Evolutionary conservation across 768 basidiomycete genomes (phyloP).

Genomic region (Cystoderma amianthinum): DNA sequence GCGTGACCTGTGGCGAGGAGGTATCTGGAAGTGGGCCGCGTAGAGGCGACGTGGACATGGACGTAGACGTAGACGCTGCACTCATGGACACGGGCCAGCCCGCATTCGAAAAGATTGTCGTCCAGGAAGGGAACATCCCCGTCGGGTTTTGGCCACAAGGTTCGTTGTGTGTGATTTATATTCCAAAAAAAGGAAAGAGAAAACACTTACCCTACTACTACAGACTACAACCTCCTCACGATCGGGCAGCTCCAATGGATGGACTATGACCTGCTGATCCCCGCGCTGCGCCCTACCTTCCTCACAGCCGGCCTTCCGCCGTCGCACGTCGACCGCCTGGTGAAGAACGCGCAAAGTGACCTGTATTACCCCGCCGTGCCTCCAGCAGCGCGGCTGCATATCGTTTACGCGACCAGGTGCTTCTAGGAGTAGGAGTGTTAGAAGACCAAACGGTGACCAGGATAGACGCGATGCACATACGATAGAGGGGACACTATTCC

Average conservation of each 20-base stretch:
- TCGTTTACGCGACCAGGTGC: conserved; percentile 45
- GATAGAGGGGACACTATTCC: too few relatives aligned
- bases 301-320: conserved; percentile 45
- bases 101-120: conserved; percentile 51
- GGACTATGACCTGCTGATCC: conserved; percentile 60
- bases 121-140: conserved; percentile 54
- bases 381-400: conserved; percentile 47
- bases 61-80: too few relatives aligned
- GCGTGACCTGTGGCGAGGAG: too few relatives aligned
- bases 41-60: too few relatives aligned
- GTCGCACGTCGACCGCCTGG: conserved; percentile 45
- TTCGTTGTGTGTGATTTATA: too few relatives aligned
- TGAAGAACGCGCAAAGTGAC: conserved; percentile 58
- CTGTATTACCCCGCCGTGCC: conserved; percentile 22
- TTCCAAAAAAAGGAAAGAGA: too few relatives aligned
- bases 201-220: conserved; percentile 1
- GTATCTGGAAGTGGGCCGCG: too few relatives aligned
- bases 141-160: conserved; percentile 68
- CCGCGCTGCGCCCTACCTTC: conserved; percentile 56
- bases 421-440: too few relatives aligned
- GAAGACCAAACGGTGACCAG: too few relatives aligned
- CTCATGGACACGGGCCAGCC: too few relatives aligned
- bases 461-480: too few relatives aligned
- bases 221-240: conserved; percentile 53
- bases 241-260: conserved; percentile 71